A percentile compares a stretch with the other conserved stretches of the same genome.
These are phyloP conservation scores for Pseudocercospora pini-densiflorae DNA, from an alignment of 2,329 filamentous ascomycete species.

Conservation along the genomic window DNA sequence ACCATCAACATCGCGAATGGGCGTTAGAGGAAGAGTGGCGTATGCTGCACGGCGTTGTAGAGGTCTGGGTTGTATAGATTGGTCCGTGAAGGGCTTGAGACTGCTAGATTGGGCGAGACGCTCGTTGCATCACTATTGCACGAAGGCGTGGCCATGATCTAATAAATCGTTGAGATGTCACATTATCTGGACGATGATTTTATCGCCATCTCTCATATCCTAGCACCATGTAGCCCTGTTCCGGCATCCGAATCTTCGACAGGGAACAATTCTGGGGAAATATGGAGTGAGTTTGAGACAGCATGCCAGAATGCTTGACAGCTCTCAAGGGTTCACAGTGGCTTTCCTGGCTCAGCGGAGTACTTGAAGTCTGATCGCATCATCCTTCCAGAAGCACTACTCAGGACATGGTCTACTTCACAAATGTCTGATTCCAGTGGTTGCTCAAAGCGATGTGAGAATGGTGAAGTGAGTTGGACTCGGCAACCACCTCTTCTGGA, in stretches of 20 bases:
- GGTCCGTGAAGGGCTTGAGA: not conserved
- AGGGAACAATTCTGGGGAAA: not conserved
- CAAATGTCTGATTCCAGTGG: not conserved
- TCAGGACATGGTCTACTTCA: not conserved
- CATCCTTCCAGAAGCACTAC: not conserved
- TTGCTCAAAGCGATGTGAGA: not conserved
- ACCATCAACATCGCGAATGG: constrained; percentile 66
- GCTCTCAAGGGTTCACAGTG: not conserved
- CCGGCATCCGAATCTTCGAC: not conserved
- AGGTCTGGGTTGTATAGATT: not conserved
- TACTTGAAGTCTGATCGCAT: not conserved
- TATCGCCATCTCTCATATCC: not conserved
- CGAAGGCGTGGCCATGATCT: not conserved
- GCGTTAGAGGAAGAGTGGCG: constrained; percentile 11
- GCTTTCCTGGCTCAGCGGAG: not conserved
- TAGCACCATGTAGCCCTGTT: not conserved
- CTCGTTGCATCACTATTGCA: not conserved
- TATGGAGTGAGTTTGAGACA: constrained; percentile 3
- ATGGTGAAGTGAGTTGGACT: not conserved
- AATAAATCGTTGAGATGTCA: not conserved
- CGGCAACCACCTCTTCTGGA: constrained; percentile 3
- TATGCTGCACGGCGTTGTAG: not conserved
- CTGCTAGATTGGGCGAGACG: not conserved
- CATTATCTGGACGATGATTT: not conserved
- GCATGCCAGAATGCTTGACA: constrained; percentile 3